Base-by-base conservation (phyloP, 2,329 filamentous ascomycete species). In the Dryadomyces quercivorus region DNA sequence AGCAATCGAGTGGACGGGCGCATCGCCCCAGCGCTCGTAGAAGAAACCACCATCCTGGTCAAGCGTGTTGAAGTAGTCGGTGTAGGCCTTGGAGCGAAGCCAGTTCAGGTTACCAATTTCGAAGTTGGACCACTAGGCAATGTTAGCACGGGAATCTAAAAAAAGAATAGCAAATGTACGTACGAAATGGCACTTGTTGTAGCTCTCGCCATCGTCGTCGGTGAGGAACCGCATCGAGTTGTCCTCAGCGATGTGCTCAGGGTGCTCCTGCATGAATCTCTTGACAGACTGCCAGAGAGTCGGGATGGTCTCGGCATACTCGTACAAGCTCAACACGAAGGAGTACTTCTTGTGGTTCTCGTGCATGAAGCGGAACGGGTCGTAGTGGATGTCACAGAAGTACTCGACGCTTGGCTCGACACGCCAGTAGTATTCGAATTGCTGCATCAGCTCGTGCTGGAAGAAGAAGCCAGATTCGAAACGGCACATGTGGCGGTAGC, bases 391-490 rank as follows among this genome's bases (percentile, higher is more conserved):
- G 67, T 98, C 93, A 72, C 93, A 98, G 78, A 82, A 96, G 58
- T 98, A 85, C 75, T 97, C 88, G 67, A 98, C 84, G 71, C 88
- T 93, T 63, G 93, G 93, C 77, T 98, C 93, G 15, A 98, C 93
- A 62, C 94, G 88, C 93, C 93, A 98, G 80, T 98, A 98, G 81
- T 89, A 98, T 67, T 98, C 93, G 71, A 95, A 98, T 68, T 97
- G 90, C 69, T 88, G 73, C 88, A 98, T 91, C 61, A 96, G 74
- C 34, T 82, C 80, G 69, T 98, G 93, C 58, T 86, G 89, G 82
- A 97, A 98, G 79, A 98, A 98, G 78, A 98, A 98, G 43, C 93
- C 93, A 8, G 92, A 97, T 72, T 98, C 93, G 67, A 95, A 98
- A 60, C 93, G 88, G 72, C 93, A 98, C 93, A 98, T 98, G 76